Base-by-base conservation (phyloP, 2,329 filamentous ascomycete genomes). In the Phaeosphaeriaceae sp. region DNA sequence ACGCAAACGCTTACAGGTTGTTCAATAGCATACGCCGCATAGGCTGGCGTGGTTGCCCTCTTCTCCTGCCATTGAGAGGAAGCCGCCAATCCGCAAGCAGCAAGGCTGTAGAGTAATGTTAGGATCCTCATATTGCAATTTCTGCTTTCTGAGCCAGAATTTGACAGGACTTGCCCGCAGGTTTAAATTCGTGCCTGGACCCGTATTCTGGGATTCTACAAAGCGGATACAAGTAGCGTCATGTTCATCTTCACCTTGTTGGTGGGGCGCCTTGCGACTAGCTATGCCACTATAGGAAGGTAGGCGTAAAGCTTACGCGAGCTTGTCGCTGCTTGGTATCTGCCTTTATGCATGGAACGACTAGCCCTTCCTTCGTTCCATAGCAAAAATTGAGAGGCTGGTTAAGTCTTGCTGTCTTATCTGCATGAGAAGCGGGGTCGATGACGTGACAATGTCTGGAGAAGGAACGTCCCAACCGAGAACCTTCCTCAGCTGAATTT, bases 1-100 rank as follows among this genome's bases (percentile, higher is more conserved):
- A 15, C 24, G 2, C n/a, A 45, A 11, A 7, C 5, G 7, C 60
- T 17, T 62, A 72, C 69, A 7, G 66, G 67, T 48, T 70, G 64
- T 19, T 73, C 62, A 56, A 74, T 69, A 2, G 60, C 65, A 51
- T 73, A 58, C 48, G 67, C 60, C 17, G 54, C 53, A 51, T 74
- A 74, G 21, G 58, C 60, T 22, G 60, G 56, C 13, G 57, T 41
- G 48, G 22, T 49, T 50, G 65, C 58, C 53, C 70, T 67, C 46
- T 60, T 69, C 6, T n/a, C 54, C 25, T 48, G 47, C 55, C 55
- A 54, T 46, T 42, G 31, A 17, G 44, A 27, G 25, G 42, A 22
- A 31, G 56, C 54, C 6, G 58, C 59, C 11, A 48, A 42, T 11
- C 19, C 63, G 22, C 60, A 42, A 11, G 51, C 56, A 7, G 40